A percentile compares a stretch with the other conserved stretches of the same genome.
phyloP scores from a whole-genome alignment of 208 protist species.

The Trichomonas gallinae region DNA sequence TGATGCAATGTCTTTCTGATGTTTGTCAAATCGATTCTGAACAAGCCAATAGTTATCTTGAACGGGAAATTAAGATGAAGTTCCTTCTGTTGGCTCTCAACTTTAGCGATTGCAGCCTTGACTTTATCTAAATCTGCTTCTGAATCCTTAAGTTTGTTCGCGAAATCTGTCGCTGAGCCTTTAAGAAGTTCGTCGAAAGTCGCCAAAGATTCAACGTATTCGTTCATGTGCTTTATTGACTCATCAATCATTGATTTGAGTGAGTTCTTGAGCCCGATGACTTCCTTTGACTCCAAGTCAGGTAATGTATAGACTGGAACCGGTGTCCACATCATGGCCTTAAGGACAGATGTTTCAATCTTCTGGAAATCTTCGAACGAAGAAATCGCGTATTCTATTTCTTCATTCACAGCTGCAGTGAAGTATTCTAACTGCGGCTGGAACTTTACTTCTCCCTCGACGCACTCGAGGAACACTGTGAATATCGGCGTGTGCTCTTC shows the following conservation, averaged over 20 bases:
- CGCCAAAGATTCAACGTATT: neutral
- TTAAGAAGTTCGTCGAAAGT: neutral
- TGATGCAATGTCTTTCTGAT: neutral
- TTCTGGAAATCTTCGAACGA: slow-evolving; percentile 22
- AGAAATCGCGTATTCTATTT: slow-evolving; percentile 10
- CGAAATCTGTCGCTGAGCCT: neutral
- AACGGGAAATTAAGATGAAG: neutral
- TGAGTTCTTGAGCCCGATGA: neutral
- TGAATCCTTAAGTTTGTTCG: neutral
- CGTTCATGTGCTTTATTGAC: neutral
- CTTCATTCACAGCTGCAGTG: neutral
- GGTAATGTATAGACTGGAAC: neutral
- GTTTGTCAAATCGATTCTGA: neutral
- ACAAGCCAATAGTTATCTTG: neutral
- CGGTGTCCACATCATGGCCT: neutral
- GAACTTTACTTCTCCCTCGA: neutral
- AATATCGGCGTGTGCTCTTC: neutral
- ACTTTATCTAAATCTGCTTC: neutral
- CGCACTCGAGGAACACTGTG: neutral
- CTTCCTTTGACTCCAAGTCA: neutral
- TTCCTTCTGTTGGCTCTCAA: neutral
- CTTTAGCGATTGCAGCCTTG: neutral
- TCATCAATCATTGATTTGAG: neutral
- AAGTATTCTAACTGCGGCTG: neutral
- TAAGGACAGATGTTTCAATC: neutral